phyloP scores from a whole-genome alignment of 2,329 filamentous ascomycete genomes.

The Ascochyta lentis region DNA sequence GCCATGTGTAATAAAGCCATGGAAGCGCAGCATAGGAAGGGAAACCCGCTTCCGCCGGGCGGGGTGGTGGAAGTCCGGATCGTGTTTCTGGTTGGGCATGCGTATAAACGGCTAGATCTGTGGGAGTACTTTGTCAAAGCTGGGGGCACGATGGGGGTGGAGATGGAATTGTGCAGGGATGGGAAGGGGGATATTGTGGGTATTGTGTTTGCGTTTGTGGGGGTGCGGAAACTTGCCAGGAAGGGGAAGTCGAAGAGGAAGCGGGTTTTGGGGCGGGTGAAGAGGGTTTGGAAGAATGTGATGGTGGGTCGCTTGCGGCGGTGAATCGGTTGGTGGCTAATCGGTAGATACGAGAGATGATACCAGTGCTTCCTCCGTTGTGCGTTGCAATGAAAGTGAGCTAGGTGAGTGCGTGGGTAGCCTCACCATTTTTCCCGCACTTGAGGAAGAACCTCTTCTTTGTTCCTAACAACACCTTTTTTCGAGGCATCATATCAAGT shows the following conservation, averaged over 20 bases:
- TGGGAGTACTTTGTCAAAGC: not conserved
- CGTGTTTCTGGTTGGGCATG: not conserved
- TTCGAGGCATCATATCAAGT: no score
- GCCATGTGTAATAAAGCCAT: not conserved
- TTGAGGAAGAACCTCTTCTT: no score
- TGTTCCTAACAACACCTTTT: no score
- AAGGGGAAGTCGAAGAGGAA: not conserved
- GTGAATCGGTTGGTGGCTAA: no score
- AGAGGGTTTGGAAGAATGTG: not conserved
- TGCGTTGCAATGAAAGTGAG: no score
- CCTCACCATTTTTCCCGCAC: no score
- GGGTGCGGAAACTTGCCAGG: not conserved
- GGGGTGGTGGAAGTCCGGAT: not conserved
- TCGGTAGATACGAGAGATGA: no score
- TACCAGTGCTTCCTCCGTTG: no score
- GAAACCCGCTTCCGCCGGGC: not conserved
- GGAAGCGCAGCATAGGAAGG: not conserved
- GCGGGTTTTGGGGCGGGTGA: not conserved
- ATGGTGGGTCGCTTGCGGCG: not conserved
- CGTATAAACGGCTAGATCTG: not conserved
- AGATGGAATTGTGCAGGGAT: not conserved
- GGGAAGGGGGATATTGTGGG: not conserved
- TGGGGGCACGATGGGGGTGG: not conserved
- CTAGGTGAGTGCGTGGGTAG: no score
- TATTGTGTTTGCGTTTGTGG: not conserved